phyloP scores from a whole-genome alignment of 371 early-diverging fungal species.

The Mucor velutinosus region DNA sequence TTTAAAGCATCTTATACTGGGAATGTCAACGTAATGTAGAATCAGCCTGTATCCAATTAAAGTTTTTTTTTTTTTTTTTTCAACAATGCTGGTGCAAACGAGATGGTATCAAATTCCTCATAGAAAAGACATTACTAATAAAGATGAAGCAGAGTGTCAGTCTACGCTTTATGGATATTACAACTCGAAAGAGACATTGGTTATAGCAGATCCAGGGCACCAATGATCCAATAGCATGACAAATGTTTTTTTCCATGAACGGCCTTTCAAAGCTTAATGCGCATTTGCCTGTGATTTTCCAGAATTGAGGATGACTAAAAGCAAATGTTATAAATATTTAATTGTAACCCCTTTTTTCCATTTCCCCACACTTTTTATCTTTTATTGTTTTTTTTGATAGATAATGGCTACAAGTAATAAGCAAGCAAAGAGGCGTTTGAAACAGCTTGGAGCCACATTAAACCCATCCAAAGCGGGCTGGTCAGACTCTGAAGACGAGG shows the following conservation, averaged over 20 bases:
- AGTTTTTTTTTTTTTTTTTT: too few species aligned
- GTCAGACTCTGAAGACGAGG: conserved; percentile 58
- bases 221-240: neutral
- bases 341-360: neutral
- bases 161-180: too few species aligned
- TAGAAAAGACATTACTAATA: too few species aligned
- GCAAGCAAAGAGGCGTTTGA: conserved; percentile 47
- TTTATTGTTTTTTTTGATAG: neutral
- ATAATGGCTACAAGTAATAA: conserved; percentile 25
- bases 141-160: too few species aligned
- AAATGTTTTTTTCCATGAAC: conserved; percentile 1
- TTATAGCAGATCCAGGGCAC: too few species aligned
- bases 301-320: conserved; percentile 4
- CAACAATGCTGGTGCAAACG: too few species aligned
- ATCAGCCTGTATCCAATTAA: too few species aligned
- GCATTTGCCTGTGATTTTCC: neutral
- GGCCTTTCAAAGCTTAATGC: neutral
- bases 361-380: neutral
- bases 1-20: too few species aligned
- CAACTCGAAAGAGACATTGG: too few species aligned
- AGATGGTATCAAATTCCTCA: too few species aligned
- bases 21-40: too few species aligned
- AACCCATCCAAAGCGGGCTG: conserved; percentile 39
- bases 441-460: conserved; percentile 47
- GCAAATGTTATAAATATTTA: neutral